These are phyloP conservation scores for Chaetomium olivaceum DNA, from an alignment of 2,329 filamentous ascomycete genomes.

Conservation along the genomic window DNA sequence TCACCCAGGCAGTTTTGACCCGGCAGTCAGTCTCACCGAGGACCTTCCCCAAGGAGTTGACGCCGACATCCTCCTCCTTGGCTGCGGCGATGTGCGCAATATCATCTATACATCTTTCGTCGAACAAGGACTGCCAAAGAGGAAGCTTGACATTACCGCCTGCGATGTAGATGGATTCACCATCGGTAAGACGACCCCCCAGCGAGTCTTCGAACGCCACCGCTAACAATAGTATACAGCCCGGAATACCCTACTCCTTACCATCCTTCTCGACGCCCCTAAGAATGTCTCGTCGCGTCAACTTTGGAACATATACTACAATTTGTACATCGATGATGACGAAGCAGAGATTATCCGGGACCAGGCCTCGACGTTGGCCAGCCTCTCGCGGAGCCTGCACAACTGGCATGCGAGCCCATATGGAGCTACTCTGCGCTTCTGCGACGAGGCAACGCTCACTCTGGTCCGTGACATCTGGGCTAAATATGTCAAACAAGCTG, in stretches of 20 bases:
- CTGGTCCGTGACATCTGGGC: conserved; percentile 46
- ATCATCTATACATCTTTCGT: conserved; percentile 55
- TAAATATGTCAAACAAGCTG: conserved; percentile 35
- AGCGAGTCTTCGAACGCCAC: conserved; percentile 2
- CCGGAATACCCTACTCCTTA: conserved; percentile 56
- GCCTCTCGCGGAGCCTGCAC: conserved; percentile 41
- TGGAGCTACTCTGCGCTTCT: conserved; percentile 49
- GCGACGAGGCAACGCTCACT: conserved; percentile 48
- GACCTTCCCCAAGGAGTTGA: conserved; percentile 51
- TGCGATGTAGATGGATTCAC: conserved; percentile 55
- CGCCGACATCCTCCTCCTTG: conserved; percentile 54
- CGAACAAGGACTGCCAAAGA: conserved; percentile 34
- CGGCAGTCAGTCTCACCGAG: conserved; percentile 52
- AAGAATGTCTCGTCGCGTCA: conserved; percentile 32
- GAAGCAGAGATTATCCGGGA: conserved; percentile 41
- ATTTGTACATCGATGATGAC: conserved; percentile 47
- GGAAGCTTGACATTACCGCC: conserved; percentile 55
- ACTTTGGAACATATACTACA: conserved; percentile 59
- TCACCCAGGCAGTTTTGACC: conserved; percentile 56
- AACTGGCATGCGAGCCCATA: conserved; percentile 50
- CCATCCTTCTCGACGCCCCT: conserved; percentile 49
- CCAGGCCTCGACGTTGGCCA: conserved; percentile 49
- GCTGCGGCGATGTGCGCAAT: conserved; percentile 58
- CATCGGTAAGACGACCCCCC: conserved; percentile 45
- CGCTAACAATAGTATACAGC: conserved; percentile 40